Conservation (phyloP, 2,329 filamentous ascomycete species). For the Trichoderma lentiforme region DNA sequence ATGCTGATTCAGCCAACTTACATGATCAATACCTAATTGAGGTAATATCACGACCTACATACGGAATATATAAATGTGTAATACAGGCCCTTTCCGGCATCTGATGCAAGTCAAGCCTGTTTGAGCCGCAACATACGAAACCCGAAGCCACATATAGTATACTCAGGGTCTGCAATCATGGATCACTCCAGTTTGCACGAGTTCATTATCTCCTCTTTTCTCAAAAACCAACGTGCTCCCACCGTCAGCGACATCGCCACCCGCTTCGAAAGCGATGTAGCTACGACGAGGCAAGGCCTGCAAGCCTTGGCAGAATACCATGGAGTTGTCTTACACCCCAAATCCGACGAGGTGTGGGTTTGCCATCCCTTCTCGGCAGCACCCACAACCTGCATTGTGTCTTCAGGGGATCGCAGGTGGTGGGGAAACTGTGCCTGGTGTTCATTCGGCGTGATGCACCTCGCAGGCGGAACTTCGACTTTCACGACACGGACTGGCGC, state of each 20-base stretch:
- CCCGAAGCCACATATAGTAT: not conserved
- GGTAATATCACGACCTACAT: not conserved
- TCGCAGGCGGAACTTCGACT: not conserved
- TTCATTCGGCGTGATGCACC: not conserved
- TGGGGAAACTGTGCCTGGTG: not conserved
- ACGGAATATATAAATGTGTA: not conserved
- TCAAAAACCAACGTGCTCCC: not conserved
- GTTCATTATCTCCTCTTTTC: not conserved
- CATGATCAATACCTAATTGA: not conserved
- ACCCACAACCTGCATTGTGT: not conserved
- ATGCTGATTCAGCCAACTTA: not conserved
- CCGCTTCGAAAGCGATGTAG: not conserved
- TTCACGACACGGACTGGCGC: not conserved
- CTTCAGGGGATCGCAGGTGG: not conserved
- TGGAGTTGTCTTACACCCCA: not conserved
- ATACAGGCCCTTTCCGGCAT: not conserved
- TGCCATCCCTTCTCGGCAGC: not conserved
- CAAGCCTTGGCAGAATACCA: not conserved
- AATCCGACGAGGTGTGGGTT: slow-evolving; percentile 5
- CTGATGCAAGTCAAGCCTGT: not conserved
- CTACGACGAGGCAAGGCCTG: not conserved
- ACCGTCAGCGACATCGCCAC: not conserved
- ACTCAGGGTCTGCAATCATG: not conserved
- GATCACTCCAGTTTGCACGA: not conserved
- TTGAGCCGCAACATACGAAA: not conserved